Percentiles rank a stretch among this genome's conserved stretches.
phyloP scores from a whole-genome alignment of 352 stramenopile genomes.

The Phytophthora pseudosyringae region DNA sequence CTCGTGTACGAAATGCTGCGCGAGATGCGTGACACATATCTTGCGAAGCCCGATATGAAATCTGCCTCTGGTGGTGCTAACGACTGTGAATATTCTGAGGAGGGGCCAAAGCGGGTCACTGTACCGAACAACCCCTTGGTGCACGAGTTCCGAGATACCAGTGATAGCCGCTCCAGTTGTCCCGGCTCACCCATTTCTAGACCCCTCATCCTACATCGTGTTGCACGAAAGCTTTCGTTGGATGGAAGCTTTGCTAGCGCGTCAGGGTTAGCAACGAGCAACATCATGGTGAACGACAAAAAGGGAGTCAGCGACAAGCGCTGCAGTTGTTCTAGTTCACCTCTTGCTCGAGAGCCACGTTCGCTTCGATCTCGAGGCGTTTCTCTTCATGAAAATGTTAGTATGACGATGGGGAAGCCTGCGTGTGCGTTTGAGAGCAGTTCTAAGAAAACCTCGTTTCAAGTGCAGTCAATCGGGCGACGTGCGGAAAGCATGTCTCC shows the following conservation, averaged over 20 bases:
- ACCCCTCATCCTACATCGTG: background rate
- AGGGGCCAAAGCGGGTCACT: background rate
- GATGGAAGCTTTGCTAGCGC: background rate
- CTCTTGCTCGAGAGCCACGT: background rate
- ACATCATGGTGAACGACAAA: background rate
- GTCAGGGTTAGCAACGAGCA: background rate
- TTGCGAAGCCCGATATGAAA: constrained; percentile 4
- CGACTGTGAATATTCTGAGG: background rate
- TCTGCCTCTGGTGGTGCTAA: background rate
- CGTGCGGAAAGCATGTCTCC: background rate
- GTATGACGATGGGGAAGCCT: background rate
- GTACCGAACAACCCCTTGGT: background rate
- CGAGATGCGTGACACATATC: constrained; percentile 24
- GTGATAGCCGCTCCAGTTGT: constrained; percentile 1
- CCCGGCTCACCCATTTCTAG: constrained; percentile 9
- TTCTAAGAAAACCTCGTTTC: background rate
- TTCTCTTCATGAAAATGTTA: background rate
- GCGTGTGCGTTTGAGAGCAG: background rate
- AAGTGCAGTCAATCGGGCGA: background rate
- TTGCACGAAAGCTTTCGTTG: background rate
- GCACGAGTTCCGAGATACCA: background rate
- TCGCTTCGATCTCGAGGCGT: background rate
- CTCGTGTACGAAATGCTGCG: constrained; percentile 34
- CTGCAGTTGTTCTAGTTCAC: constrained; percentile 2
- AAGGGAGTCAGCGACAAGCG: background rate